Evolutionary conservation across 2,329 filamentous ascomycete species (phyloP).

Genomic region (Scedosporium boydii): DNA sequence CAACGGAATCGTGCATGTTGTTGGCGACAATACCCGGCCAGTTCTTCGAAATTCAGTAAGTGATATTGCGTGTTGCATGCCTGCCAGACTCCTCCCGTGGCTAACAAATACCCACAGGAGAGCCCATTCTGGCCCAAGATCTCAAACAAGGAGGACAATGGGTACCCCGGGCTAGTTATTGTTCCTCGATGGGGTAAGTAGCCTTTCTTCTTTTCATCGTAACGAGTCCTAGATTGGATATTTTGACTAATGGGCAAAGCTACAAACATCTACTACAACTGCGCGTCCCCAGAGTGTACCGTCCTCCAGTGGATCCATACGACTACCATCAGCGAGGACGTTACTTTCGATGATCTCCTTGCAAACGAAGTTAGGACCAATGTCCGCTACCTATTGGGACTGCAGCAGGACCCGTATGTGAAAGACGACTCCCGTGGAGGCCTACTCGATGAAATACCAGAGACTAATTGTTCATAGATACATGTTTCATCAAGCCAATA

Average conservation of each 20-base stretch:
- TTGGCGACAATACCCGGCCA: constrained; percentile 53
- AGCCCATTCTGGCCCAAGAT: constrained; percentile 47
- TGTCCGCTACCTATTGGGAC: constrained; percentile 44
- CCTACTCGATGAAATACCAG: not conserved
- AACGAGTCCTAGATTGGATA: too few species aligned
- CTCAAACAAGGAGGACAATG: constrained; percentile 39
- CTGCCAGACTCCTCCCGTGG: not conserved
- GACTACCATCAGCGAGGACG: constrained; percentile 39
- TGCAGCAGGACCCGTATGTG: constrained; percentile 39
- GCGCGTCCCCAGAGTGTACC: constrained; percentile 46
- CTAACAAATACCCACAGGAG: constrained; percentile 12
- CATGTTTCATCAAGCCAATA: constrained; percentile 58
- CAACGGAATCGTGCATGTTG: constrained; percentile 47
- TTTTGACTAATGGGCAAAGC: constrained; percentile 18
- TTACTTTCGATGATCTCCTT: constrained; percentile 42
- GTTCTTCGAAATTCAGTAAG: constrained; percentile 35
- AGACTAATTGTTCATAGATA: constrained; percentile 12
- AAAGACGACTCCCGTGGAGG: too few species aligned
- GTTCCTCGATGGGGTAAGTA: constrained; percentile 40
- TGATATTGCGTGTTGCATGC: not conserved
- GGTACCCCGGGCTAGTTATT: constrained; percentile 44
- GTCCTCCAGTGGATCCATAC: constrained; percentile 53
- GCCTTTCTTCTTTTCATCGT: not conserved
- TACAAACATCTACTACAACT: constrained; percentile 56
- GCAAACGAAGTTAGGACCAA: constrained; percentile 40